These are phyloP conservation scores for Testicularia cyperi DNA, from an alignment of 1,284 basidiomycete species.

Conservation along the genomic window DNA sequence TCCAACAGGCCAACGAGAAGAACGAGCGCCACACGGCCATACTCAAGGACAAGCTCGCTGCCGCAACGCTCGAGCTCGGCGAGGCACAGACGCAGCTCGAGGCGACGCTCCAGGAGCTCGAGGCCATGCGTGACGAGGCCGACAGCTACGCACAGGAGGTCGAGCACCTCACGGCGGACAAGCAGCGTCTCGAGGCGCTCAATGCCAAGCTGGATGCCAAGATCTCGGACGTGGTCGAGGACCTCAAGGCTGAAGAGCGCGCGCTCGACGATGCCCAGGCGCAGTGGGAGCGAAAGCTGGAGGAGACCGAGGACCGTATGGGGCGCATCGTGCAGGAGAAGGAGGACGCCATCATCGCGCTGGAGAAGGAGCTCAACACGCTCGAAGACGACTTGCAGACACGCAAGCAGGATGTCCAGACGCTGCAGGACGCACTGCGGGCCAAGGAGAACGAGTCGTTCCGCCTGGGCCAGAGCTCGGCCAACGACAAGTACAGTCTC, in stretches of 20 bases:
- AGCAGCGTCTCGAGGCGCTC: constrained; percentile 34
- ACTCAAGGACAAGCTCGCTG: constrained; percentile 37
- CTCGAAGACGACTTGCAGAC: constrained; percentile 38
- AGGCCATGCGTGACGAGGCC: constrained; percentile 38
- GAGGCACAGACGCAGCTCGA: constrained; percentile 28
- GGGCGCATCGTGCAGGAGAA: constrained; percentile 47
- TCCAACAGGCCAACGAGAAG: constrained; percentile 64
- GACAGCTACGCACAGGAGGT: constrained; percentile 33
- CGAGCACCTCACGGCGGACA: constrained; percentile 31
- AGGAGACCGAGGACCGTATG: constrained; percentile 45
- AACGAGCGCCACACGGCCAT: constrained; percentile 42
- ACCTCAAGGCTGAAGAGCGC: constrained; percentile 62
- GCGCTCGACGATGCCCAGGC: constrained; percentile 59
- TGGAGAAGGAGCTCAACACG: constrained; percentile 48
- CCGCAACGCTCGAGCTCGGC: constrained; percentile 15
- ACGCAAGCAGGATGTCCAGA: constrained; percentile 39
- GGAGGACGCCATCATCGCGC: constrained; percentile 40
- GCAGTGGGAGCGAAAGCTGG: constrained; percentile 61
- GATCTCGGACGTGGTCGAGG: constrained; percentile 59
- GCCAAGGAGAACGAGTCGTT: constrained; percentile 66
- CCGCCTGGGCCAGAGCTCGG: constrained; percentile 76
- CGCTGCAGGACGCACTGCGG: constrained; percentile 72
- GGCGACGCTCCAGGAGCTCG: constrained; percentile 35
- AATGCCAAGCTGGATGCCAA: constrained; percentile 53
- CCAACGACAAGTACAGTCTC: constrained; percentile 79